These are phyloP conservation scores for Paraleonurus japonicus DNA, from an alignment of 257 asterid genomes.

Conservation along the genomic window DNA sequence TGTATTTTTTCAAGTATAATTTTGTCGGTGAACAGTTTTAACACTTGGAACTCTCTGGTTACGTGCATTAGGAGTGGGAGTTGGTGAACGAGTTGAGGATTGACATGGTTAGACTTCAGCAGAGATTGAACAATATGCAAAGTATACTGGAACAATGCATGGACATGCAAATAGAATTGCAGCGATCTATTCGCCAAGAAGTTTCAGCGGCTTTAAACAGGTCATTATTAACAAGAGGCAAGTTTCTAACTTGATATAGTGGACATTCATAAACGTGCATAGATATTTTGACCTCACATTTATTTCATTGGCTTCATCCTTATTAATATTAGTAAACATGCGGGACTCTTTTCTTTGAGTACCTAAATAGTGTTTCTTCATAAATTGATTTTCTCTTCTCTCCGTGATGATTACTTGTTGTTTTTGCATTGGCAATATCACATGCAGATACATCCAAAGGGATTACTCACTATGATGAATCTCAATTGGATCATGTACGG, in stretches of 20 bases:
- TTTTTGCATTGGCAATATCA: neutral
- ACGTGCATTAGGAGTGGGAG: slow-evolving; percentile 67
- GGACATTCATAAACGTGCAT: neutral
- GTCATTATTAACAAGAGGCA: slow-evolving; percentile 34
- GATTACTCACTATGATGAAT: slow-evolving; percentile 35
- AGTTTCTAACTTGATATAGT: neutral
- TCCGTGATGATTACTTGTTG: slow-evolving; percentile 7
- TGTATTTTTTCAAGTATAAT: neutral
- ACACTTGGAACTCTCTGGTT: neutral
- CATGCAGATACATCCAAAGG: slow-evolving; percentile 41
- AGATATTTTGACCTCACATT: neutral
- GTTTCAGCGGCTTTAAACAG: slow-evolving; percentile 91
- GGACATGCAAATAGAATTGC: slow-evolving; percentile 94
- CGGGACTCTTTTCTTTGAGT: neutral
- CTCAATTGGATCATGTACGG: slow-evolving; percentile 65
- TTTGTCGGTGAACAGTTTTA: neutral
- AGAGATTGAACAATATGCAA: slow-evolving; percentile 79
- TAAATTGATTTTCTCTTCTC: neutral
- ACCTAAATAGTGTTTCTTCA: neutral
- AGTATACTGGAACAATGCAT: slow-evolving; percentile 85
- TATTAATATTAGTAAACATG: neutral
- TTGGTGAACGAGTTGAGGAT: slow-evolving; percentile 65
- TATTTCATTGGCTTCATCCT: neutral
- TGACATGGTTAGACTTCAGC: slow-evolving; percentile 82
- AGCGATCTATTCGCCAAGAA: slow-evolving; percentile 77